Conservation (phyloP, 345 rosid species). For the Physaria fendleri region DNA sequence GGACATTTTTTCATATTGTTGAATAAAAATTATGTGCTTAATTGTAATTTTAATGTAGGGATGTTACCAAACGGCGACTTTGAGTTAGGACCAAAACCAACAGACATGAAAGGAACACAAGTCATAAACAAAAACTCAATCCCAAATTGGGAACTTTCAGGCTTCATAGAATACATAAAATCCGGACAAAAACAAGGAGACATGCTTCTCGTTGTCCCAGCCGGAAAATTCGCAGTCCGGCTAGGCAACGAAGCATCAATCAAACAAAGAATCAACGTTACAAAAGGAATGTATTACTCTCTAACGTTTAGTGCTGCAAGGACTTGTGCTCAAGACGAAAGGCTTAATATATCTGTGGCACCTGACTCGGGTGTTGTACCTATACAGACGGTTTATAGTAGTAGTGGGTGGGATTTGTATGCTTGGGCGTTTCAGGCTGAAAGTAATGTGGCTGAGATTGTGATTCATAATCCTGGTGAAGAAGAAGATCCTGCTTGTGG, state of each 20-base stretch:
- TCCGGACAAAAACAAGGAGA: slow-evolving; percentile 94
- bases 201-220: slow-evolving; percentile 85
- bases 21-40: background rate
- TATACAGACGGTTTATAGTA: slow-evolving; percentile 72
- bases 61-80: slow-evolving; percentile 75
- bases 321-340: slow-evolving; percentile 88
- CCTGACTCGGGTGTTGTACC: slow-evolving; percentile 75
- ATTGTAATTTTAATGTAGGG: slow-evolving; percentile 33
- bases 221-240: slow-evolving; percentile 67
- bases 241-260: slow-evolving; percentile 91
- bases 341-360: slow-evolving; percentile 64
- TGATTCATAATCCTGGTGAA: slow-evolving; percentile 76
- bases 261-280: slow-evolving; percentile 53
- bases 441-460: slow-evolving; percentile 35
- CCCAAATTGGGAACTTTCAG: slow-evolving; percentile 77
- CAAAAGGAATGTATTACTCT: slow-evolving; percentile 54
- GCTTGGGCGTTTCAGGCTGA: slow-evolving; percentile 74
- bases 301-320: slow-evolving; percentile 85
- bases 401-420: slow-evolving; percentile 79
- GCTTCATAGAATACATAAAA: slow-evolving; percentile 80
- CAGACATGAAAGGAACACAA: slow-evolving; percentile 61
- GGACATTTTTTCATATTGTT: background rate
- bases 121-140: slow-evolving; percentile 45
- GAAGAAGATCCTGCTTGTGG: slow-evolving; percentile 93
- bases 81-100: slow-evolving; percentile 55